These are phyloP conservation scores for Spinellus fusiger DNA, from an alignment of 192 early-diverging fungal species.

Conservation along the genomic window DNA sequence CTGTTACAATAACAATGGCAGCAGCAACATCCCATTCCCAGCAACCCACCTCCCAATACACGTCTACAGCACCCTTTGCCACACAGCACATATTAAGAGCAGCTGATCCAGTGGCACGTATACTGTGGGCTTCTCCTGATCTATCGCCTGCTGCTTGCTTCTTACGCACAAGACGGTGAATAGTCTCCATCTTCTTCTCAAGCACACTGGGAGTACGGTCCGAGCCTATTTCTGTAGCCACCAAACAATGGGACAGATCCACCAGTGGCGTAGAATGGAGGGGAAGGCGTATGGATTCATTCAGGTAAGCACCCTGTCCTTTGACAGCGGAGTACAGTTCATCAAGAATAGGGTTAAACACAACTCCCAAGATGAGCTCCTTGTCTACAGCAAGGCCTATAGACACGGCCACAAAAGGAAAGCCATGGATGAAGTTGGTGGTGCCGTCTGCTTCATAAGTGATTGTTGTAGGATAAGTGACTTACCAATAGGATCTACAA, in stretches of 20 bases:
- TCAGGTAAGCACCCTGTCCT: constrained; percentile 63
- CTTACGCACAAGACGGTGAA: constrained; percentile 58
- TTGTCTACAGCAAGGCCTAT: constrained; percentile 75
- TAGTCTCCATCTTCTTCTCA: constrained; percentile 58
- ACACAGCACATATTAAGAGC: constrained; percentile 73
- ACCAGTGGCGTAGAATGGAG: constrained; percentile 51
- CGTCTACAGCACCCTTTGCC: constrained; percentile 76
- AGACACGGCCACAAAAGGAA: constrained; percentile 83
- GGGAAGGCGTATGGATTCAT: constrained; percentile 51
- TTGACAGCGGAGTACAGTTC: constrained; percentile 59
- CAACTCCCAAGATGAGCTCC: constrained; percentile 78
- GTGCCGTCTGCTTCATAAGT: constrained; percentile 50
- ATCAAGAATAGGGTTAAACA: constrained; percentile 85
- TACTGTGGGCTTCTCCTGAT: constrained; percentile 51
- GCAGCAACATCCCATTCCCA: constrained; percentile 85
- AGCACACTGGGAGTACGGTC: constrained; percentile 53
- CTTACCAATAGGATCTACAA: constrained; percentile 79
- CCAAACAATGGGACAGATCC: constrained; percentile 61
- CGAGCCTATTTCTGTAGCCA: constrained; percentile 83
- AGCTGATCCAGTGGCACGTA: constrained; percentile 73
- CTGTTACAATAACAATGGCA: constrained; percentile 73
- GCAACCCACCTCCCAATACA: constrained; percentile 89
- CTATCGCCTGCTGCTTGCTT: constrained; percentile 30
- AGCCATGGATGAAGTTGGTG: constrained; percentile 73
- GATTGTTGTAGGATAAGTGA: not conserved